Conservation (phyloP, 352 stramenopile species). For the Phytophthora ramorum region DNA sequence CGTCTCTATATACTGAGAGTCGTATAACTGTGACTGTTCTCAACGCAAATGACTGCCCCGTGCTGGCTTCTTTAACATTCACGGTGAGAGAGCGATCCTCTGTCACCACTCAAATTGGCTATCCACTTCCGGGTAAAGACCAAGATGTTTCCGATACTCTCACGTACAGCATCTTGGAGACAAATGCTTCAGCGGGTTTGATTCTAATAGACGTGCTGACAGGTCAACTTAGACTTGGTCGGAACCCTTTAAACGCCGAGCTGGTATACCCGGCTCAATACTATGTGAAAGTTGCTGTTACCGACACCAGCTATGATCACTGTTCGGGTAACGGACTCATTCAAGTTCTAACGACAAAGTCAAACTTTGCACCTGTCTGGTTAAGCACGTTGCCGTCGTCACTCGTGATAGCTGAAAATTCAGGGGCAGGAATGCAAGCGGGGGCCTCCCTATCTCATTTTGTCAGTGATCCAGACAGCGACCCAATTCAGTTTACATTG, state of each 20-base stretch:
- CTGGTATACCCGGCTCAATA: conserved; percentile 48
- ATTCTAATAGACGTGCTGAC: conserved; percentile 53
- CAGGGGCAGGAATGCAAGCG: conserved; percentile 32
- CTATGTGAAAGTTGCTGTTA: conserved; percentile 44
- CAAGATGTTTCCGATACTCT: conserved; percentile 59
- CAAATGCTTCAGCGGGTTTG: conserved; percentile 37
- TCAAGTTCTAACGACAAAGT: conserved; percentile 46
- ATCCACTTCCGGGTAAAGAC: conserved; percentile 58
- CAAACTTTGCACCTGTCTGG: conserved; percentile 65
- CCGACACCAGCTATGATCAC: conserved; percentile 41
- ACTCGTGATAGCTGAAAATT: conserved; percentile 57
- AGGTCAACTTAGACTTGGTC: conserved; percentile 53
- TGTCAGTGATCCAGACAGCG: conserved; percentile 48
- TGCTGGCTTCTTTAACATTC: conserved; percentile 41
- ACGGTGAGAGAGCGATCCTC: conserved; percentile 48
- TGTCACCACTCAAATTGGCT: conserved; percentile 46
- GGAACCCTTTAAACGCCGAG: conserved; percentile 30
- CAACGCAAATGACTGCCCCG: conserved; percentile 71
- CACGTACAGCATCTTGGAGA: conserved; percentile 43
- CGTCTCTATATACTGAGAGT: conserved; percentile 32
- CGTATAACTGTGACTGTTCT: conserved; percentile 44
- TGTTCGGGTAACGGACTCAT: conserved; percentile 36
- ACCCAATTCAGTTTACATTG: conserved; percentile 52
- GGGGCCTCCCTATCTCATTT: conserved; percentile 31
- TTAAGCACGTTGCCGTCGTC: conserved; percentile 23